Conservation (phyloP, 257 asterid genomes). For the Solanum pinnatisectum region DNA sequence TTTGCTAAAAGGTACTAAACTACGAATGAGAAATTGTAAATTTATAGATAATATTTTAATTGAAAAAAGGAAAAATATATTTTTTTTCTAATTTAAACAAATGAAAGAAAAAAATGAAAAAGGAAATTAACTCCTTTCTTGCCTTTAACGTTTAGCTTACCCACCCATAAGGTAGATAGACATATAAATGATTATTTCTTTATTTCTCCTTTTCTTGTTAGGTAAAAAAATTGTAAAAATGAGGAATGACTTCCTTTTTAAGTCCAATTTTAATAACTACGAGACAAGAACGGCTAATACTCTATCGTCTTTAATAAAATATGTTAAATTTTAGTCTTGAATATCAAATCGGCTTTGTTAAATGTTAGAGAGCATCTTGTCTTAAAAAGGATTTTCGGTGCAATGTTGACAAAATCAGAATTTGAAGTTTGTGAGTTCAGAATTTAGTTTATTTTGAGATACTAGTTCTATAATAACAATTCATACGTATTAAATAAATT, state of each 20-base stretch:
- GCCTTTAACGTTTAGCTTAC: slow-evolving; percentile 9
- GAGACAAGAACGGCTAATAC: no score
- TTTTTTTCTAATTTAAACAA: not conserved
- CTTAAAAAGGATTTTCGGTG: not conserved
- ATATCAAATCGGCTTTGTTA: not conserved
- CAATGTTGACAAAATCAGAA: not conserved
- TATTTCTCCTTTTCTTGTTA: not conserved
- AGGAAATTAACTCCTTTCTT: not conserved
- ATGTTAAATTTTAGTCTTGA: not conserved
- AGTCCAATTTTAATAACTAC: not conserved
- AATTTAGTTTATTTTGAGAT: not conserved
- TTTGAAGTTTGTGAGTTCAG: fast-evolving
- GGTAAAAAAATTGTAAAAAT: not conserved
- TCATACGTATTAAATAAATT: not conserved
- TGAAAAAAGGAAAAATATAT: not conserved
- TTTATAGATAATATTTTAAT: not conserved
- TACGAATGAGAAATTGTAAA: not conserved
- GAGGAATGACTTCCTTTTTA: not conserved
- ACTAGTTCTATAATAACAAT: not conserved
- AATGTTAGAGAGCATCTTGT: fast-evolving
- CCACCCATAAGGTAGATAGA: not conserved
- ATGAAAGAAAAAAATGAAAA: not conserved
- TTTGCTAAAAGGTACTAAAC: not conserved
- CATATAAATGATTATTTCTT: not conserved
- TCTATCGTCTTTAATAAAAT: not conserved